A percentile compares a stretch with the other conserved stretches of the same genome.
Conservation (phyloP, 2,329 filamentous ascomycete genomes). For the Diaporthe australafricana region DNA sequence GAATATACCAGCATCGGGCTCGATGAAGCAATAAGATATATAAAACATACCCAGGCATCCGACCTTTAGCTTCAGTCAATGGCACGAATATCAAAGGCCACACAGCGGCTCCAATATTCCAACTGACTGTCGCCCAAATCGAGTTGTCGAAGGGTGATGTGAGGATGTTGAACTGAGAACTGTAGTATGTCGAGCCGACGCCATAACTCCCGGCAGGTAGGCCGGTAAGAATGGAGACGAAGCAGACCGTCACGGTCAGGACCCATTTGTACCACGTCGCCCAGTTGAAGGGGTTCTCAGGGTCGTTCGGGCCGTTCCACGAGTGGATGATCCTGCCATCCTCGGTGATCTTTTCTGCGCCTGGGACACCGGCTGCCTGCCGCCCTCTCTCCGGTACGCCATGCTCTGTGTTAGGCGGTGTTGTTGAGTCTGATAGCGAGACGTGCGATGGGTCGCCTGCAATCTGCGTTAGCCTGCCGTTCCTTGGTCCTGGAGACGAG, state of each 20-base stretch:
- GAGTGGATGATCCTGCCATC: slow-evolving; percentile 56
- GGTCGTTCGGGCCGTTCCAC: slow-evolving; percentile 60
- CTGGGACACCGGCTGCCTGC: slow-evolving; percentile 12
- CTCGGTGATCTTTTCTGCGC: slow-evolving; percentile 31
- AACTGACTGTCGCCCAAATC: slow-evolving; percentile 36
- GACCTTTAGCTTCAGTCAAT: slow-evolving; percentile 30
- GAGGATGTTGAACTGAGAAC: slow-evolving; percentile 28
- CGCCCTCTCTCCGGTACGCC: slow-evolving; percentile 2
- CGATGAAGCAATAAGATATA: neutral
- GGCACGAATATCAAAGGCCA: slow-evolving; percentile 35
- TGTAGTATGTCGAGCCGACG: slow-evolving; percentile 26
- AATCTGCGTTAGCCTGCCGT: neutral
- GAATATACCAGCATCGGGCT: neutral
- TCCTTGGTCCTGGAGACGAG: neutral
- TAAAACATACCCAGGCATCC: slow-evolving; percentile 32
- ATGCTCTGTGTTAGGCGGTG: neutral
- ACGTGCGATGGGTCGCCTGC: neutral
- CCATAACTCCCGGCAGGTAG: slow-evolving; percentile 33
- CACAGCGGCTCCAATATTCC: slow-evolving; percentile 34
- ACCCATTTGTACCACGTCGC: slow-evolving; percentile 58
- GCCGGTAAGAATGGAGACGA: slow-evolving; percentile 31
- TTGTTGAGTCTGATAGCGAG: slow-evolving; percentile 15
- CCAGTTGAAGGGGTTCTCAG: slow-evolving; percentile 65
- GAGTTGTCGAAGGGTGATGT: slow-evolving; percentile 34
- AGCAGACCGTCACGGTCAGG: slow-evolving; percentile 32